A percentile compares a stretch with the other conserved stretches of the same genome.
Evolutionary conservation across 2,329 filamentous ascomycete species (phyloP).

Genomic region (Paecilomyces niveus): DNA sequence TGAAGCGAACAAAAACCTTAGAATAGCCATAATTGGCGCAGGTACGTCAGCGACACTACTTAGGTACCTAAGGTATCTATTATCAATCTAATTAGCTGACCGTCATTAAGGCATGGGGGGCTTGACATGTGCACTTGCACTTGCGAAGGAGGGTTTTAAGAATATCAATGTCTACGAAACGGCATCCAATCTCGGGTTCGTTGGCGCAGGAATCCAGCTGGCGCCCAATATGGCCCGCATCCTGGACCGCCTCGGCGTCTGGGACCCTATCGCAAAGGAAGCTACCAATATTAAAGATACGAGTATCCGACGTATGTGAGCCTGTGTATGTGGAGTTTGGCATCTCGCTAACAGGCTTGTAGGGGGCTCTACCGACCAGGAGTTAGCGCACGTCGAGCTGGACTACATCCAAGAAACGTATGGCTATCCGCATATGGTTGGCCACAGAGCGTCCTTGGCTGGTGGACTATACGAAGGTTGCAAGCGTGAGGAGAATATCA

Average conservation of each 20-base stretch:
- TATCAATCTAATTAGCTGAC: neutral
- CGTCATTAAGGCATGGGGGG: slow-evolving; percentile 64
- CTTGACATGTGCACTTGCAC: slow-evolving; percentile 61
- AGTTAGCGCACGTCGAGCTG: slow-evolving; percentile 65
- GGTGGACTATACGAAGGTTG: slow-evolving; percentile 65
- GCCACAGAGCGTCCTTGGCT: slow-evolving; percentile 67
- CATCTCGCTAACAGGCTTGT: slow-evolving; percentile 5
- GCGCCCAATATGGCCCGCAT: slow-evolving; percentile 77
- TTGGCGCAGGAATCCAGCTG: slow-evolving; percentile 78
- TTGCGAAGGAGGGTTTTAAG: slow-evolving; percentile 69
- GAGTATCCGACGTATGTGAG: slow-evolving; percentile 57
- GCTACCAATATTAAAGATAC: slow-evolving; percentile 65
- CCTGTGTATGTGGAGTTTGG: neutral
- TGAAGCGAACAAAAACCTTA: slow-evolving; percentile 24
- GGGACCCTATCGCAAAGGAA: slow-evolving; percentile 62
- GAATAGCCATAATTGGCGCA: slow-evolving; percentile 43
- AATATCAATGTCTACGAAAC: slow-evolving; percentile 68
- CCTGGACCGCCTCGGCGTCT: slow-evolving; percentile 64
- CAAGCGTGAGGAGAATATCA: slow-evolving; percentile 54
- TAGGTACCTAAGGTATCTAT: neutral
- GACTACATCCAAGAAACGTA: slow-evolving; percentile 61
- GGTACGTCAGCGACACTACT: slow-evolving; percentile 28
- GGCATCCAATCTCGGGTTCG: slow-evolving; percentile 67
- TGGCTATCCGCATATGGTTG: slow-evolving; percentile 71
- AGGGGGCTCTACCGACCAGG: slow-evolving; percentile 61